These are phyloP conservation scores for Spathaspora boniae DNA, from an alignment of 805 yeast species.

Conservation along the genomic window DNA sequence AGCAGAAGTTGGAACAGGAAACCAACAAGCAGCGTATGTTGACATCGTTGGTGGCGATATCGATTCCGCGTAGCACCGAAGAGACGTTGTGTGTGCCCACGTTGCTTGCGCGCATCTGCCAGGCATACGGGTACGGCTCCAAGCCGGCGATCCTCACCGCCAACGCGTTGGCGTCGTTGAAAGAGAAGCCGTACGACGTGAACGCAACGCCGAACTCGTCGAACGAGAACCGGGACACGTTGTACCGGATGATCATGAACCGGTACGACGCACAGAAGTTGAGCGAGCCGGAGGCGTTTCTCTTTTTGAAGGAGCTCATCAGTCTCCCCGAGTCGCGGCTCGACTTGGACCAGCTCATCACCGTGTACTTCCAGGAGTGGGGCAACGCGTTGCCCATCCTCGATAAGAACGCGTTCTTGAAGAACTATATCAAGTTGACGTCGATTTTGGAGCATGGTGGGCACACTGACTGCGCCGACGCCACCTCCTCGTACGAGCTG, in stretches of 20 bases:
- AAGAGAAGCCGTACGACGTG: slow-evolving; percentile 36
- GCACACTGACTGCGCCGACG: slow-evolving; percentile 5
- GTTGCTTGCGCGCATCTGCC: slow-evolving; percentile 63
- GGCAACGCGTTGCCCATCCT: slow-evolving; percentile 65
- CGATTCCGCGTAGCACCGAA: slow-evolving; percentile 74
- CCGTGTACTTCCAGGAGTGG: slow-evolving; percentile 76
- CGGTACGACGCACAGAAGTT: slow-evolving; percentile 21
- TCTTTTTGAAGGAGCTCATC: slow-evolving; percentile 36
- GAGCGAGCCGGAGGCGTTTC: slow-evolving; percentile 37
- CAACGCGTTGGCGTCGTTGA: slow-evolving; percentile 64
- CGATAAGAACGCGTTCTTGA: slow-evolving; percentile 65
- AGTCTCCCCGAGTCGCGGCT: slow-evolving; percentile 47
- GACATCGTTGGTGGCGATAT: slow-evolving; percentile 55
- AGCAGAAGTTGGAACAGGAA: slow-evolving; percentile 20
- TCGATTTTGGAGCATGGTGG: slow-evolving; percentile 39
- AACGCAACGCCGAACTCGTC: slow-evolving; percentile 13
- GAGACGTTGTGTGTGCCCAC: slow-evolving; percentile 76
- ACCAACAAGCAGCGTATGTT: slow-evolving; percentile 36
- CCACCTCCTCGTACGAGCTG: slow-evolving; percentile 24
- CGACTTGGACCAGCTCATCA: slow-evolving; percentile 64
- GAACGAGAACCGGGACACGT: slow-evolving; percentile 10
- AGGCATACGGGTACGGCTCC: slow-evolving; percentile 67
- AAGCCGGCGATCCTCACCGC: slow-evolving; percentile 71
- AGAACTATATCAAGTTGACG: slow-evolving; percentile 49
- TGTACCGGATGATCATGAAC: slow-evolving; percentile 25